Percentiles rank a stretch among this genome's conserved stretches.
Conservation (phyloP, 305 asterid genomes). For the Fraxinus greggii region DNA sequence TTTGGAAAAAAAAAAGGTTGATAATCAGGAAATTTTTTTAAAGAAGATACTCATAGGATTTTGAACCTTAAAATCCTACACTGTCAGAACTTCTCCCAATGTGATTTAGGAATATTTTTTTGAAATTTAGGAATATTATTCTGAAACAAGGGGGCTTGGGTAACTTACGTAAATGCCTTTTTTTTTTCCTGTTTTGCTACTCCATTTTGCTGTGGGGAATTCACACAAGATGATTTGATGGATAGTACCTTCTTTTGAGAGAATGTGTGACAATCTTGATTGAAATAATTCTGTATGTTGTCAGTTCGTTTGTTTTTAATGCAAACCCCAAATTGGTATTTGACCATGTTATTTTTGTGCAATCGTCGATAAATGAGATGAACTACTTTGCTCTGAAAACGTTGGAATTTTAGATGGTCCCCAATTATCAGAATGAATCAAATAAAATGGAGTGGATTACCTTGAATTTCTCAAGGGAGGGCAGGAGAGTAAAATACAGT, state of each 20-base stretch:
- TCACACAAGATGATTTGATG: not conserved
- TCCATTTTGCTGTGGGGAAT: not conserved
- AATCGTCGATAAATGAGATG: not conserved
- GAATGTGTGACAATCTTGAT: not conserved
- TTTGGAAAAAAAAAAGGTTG: not conserved
- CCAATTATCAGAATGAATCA: not conserved
- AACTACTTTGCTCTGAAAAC: not conserved
- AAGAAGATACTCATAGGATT: not conserved
- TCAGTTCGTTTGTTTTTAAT: not conserved
- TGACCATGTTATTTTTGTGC: not conserved
- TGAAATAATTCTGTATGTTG: not conserved
- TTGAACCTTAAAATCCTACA: not conserved
- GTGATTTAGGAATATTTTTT: not conserved
- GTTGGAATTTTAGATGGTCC: not conserved
- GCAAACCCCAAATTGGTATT: not conserved
- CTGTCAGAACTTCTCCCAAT: not conserved
- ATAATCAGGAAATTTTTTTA: not conserved
- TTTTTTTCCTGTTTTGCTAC: not conserved
- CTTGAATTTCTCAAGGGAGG: not conserved
- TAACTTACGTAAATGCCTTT: not conserved
- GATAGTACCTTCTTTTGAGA: not conserved
- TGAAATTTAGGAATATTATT: not conserved
- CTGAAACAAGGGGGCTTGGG: not conserved
- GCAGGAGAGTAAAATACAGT: not conserved
- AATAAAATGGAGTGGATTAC: not conserved